Evolutionary conservation across 2,329 filamentous ascomycete species (phyloP).

Genomic region (Penicillium sp.): DNA sequence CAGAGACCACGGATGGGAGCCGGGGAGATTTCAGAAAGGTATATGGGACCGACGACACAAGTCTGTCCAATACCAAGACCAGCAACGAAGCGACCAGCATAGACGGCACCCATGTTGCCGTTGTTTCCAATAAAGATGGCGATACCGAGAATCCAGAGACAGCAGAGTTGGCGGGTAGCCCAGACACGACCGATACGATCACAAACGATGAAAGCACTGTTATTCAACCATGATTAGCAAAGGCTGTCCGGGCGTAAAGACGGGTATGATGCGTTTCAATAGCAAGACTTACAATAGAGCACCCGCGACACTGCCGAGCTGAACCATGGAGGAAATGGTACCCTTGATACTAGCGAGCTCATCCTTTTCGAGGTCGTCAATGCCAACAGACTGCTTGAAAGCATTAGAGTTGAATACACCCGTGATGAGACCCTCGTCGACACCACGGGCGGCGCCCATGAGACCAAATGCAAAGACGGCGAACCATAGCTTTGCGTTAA

Average conservation of each 20-base stretch:
- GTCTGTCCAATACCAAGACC: slow-evolving; percentile 67
- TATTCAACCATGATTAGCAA: slow-evolving; percentile 40
- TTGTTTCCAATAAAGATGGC: slow-evolving; percentile 58
- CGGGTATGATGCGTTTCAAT: background rate
- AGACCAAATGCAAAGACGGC: slow-evolving; percentile 68
- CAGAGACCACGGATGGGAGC: slow-evolving; percentile 72
- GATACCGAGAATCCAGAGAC: slow-evolving; percentile 60
- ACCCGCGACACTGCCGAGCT: slow-evolving; percentile 68
- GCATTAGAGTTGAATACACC: slow-evolving; percentile 63
- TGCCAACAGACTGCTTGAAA: slow-evolving; percentile 55
- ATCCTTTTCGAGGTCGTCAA: slow-evolving; percentile 4
- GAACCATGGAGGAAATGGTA: slow-evolving; percentile 75
- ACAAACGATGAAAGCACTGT: slow-evolving; percentile 58
- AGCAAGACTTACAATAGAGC: slow-evolving; percentile 36
- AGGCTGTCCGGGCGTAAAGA: background rate
- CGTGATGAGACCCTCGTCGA: slow-evolving; percentile 72
- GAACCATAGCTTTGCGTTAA: slow-evolving; percentile 74
- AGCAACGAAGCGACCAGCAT: slow-evolving; percentile 66
- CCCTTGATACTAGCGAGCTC: slow-evolving; percentile 60
- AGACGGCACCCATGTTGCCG: slow-evolving; percentile 59
- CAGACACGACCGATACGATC: slow-evolving; percentile 64
- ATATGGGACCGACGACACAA: slow-evolving; percentile 55
- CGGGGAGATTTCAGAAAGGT: slow-evolving; percentile 34
- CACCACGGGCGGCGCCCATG: slow-evolving; percentile 68
- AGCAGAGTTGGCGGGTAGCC: slow-evolving; percentile 59